Evolutionary conservation across 1,139 yeast species (phyloP).

Genomic region (Pichia sp.): DNA sequence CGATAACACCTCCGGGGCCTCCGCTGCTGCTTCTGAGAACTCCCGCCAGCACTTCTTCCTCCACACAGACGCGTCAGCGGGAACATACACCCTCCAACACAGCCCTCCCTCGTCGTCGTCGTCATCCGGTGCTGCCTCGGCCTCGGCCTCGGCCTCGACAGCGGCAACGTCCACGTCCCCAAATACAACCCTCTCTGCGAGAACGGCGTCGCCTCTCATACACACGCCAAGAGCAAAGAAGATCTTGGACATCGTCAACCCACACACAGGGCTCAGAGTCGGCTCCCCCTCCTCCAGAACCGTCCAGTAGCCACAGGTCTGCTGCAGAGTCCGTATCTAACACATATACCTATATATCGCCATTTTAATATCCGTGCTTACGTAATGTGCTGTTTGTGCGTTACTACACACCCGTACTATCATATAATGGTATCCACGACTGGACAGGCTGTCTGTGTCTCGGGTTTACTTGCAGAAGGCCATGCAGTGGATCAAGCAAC

Average conservation of each 20-base stretch:
- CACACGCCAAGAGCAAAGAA: constrained; percentile 57
- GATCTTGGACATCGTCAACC: constrained; percentile 73
- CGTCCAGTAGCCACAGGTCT: neutral
- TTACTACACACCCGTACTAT: too few species aligned
- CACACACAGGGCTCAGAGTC: constrained; percentile 67
- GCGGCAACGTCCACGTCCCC: neutral
- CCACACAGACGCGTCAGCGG: too few species aligned
- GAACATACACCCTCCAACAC: too few species aligned
- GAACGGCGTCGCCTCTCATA: constrained; percentile 34
- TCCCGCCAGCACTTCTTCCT: too few species aligned
- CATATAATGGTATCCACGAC: too few species aligned
- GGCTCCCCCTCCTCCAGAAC: constrained; percentile 41
- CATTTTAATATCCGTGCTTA: too few species aligned
- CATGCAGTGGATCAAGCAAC: too few species aligned
- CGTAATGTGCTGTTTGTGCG: too few species aligned
- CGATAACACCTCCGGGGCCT: neutral
- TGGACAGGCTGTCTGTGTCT: too few species aligned
- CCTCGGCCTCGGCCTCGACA: neutral
- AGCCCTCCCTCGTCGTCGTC: neutral
- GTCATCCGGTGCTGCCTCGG: neutral
- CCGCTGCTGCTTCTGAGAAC: neutral
- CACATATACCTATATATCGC: neutral
- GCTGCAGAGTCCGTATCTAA: too few species aligned
- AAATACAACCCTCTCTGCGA: neutral
- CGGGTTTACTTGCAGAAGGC: too few species aligned